Conservation (phyloP, 345 rosid genomes). For the Aurinia saxatilis region DNA sequence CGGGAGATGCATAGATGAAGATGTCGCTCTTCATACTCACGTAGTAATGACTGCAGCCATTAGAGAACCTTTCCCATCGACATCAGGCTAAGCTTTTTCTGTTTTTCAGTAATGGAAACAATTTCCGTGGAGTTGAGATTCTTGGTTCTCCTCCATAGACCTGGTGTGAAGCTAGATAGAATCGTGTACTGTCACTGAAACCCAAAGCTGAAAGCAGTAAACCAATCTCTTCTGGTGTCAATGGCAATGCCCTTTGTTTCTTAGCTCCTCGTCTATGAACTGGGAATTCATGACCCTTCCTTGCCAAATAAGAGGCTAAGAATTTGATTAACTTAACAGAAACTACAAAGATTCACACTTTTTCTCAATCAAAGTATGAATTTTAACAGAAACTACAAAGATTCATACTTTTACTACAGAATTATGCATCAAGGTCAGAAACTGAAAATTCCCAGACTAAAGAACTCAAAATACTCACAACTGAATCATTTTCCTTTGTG, state of each 20-base stretch:
- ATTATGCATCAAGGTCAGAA: too few species aligned
- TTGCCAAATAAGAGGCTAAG: too few species aligned
- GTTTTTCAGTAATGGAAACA: constrained; percentile 83
- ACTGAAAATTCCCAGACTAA: too few species aligned
- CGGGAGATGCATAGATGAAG: constrained; percentile 89
- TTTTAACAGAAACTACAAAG: too few species aligned
- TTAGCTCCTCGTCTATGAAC: constrained; percentile 69
- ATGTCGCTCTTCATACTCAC: constrained; percentile 88
- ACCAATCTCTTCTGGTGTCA: constrained; percentile 96
- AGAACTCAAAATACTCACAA: constrained; percentile 55
- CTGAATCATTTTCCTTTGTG: constrained; percentile 42
- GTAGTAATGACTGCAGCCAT: constrained; percentile 82
- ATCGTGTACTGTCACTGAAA: constrained; percentile 72
- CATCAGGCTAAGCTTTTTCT: constrained; percentile 73
- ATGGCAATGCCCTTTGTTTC: constrained; percentile 85
- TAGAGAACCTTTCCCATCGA: constrained; percentile 77
- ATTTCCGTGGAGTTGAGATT: constrained; percentile 52
- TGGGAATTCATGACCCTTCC: constrained; percentile 90
- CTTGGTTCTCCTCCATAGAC: constrained; percentile 95
- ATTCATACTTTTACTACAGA: too few species aligned
- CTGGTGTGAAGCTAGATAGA: constrained; percentile 93
- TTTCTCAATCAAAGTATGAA: too few species aligned
- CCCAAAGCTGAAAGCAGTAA: constrained; percentile 80
- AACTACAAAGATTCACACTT: too few species aligned
- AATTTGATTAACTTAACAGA: too few species aligned